Base-by-base conservation (phyloP, 805 yeast species). In the Lipomyces chichibuensis region DNA sequence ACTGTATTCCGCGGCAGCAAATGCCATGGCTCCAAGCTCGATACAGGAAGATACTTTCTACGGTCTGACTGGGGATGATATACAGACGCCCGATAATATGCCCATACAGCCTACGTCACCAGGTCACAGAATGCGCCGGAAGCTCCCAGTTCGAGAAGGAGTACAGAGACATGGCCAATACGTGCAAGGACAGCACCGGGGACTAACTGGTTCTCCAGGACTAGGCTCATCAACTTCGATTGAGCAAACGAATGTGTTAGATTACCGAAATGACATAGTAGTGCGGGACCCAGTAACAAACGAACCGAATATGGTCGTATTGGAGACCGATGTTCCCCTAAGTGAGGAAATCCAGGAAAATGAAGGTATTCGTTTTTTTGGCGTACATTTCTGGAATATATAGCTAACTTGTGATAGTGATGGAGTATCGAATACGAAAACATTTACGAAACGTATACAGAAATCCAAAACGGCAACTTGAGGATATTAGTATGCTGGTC, bases 281-380 rank as follows among this genome's bases (percentile, higher is more conserved):
- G 71, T 63, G 51, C 62, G 70, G 14, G 60, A 69, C 58, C 63
- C 60, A 5, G 37, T 58, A 8, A 63, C 69, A 3, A 54, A 63
- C 52, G 71, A 69, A 52, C 70, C 71, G 25, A 70, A 63, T 7
- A 59, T 69, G 61, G 62, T 64, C 2, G 29, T 53, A n/a, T 52
- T 69, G 46, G 61, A 57, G 6, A 65, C 71, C 6, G 67, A 61
- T 39, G 62, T 63, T 8, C 49, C 60, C 11, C 54, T 69, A 11
- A 33, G 59, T 27, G 71, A 69, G 54, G 53, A 56, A 33, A 60
- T 61, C 5, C 61, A 63, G 46, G 71, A 66, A 32, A 39, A 11
- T 23, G 71, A 69, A 43, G 66, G 71, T 69, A 37, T n/a, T 62
- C 23, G 6, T 43, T 0, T 8, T 43, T 0, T 8, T n/a, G 20